Conservation (phyloP, 257 asterid genomes). For the Solanum infundibuliforme region DNA sequence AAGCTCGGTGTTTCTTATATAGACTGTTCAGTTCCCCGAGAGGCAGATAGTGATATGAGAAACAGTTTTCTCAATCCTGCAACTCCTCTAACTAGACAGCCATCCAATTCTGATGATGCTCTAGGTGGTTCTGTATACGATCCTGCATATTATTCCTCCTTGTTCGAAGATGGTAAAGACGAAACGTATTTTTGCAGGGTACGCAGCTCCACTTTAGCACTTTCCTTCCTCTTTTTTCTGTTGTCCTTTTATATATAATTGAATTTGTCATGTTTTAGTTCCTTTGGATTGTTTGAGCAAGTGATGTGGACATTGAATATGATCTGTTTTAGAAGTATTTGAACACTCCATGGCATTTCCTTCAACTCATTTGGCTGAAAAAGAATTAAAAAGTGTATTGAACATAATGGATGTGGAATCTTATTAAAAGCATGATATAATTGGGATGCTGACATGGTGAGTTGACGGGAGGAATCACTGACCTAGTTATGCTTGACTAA, state of each 20-base stretch:
- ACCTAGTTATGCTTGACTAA: neutral
- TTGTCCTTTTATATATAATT: neutral
- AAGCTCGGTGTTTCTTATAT: constrained; percentile 74
- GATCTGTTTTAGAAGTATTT: neutral
- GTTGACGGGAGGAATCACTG: neutral
- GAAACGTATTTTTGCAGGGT: constrained; percentile 37
- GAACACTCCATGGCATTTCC: neutral
- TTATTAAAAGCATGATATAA: neutral
- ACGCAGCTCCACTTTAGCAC: constrained; percentile 10
- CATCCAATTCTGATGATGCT: constrained; percentile 58
- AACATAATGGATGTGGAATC: neutral
- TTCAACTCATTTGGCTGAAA: neutral
- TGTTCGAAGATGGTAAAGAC: constrained; percentile 63
- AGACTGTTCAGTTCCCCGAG: constrained; percentile 48
- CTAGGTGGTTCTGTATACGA: constrained; percentile 72
- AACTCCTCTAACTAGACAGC: constrained; percentile 41
- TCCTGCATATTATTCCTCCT: constrained; percentile 74
- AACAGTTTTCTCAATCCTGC: constrained; percentile 81
- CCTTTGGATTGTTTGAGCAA: neutral
- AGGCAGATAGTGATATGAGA: constrained; percentile 63
- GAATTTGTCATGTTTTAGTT: neutral
- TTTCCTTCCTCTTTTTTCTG: neutral
- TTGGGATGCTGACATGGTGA: neutral
- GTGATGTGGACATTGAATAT: neutral
- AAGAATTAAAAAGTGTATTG: neutral